Conservation (phyloP, 306 rosid genomes). For the Ammopiptanthus mongolicus region DNA sequence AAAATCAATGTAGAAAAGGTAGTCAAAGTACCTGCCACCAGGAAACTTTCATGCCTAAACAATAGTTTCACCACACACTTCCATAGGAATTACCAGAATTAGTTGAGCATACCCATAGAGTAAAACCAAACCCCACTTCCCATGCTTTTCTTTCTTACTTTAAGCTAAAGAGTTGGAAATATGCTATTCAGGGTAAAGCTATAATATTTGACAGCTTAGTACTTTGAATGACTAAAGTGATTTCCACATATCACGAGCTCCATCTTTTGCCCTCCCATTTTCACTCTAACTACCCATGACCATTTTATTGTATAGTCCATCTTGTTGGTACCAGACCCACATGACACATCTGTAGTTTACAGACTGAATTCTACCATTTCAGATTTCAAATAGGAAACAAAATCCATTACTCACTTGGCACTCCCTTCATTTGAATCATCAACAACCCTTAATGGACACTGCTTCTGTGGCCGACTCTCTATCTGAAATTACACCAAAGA, state of each 20-base stretch:
- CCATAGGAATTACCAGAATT: slow-evolving; percentile 8
- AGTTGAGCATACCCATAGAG: background rate
- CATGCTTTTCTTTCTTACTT: background rate
- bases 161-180: background rate
- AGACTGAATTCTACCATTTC: background rate
- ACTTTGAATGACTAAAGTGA: background rate
- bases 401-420: slow-evolving; percentile 58
- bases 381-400: slow-evolving; percentile 11
- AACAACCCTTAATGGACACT: slow-evolving; percentile 62
- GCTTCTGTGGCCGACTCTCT: slow-evolving; percentile 77
- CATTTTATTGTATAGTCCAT: background rate
- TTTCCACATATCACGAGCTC: slow-evolving; percentile 1
- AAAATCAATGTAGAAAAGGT: slow-evolving; percentile 79
- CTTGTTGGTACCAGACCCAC: background rate
- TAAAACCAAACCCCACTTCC: background rate
- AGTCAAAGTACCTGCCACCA: slow-evolving; percentile 74
- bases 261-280: background rate
- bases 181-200: background rate
- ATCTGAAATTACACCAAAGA: slow-evolving; percentile 52
- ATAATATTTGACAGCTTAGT: background rate
- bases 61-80: background rate
- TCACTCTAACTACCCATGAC: background rate
- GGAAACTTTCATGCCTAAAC: background rate
- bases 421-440: slow-evolving; percentile 74
- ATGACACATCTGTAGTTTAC: background rate